Conservation (phyloP, 2,329 filamentous ascomycete genomes). For the Verticillium albo-atrum region DNA sequence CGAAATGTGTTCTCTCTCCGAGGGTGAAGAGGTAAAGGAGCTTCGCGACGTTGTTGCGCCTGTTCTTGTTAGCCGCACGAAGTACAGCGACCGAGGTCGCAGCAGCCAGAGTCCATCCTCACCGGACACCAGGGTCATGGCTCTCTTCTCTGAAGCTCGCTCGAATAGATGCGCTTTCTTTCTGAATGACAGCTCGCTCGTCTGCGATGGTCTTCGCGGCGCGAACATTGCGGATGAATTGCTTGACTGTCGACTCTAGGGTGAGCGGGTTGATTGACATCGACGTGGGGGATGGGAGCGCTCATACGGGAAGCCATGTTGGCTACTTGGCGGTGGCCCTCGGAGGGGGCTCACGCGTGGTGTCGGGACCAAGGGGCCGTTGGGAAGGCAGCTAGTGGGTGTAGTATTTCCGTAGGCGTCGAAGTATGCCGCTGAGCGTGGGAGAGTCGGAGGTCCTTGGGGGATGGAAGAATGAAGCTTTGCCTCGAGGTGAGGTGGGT, state of each 20-base stretch:
- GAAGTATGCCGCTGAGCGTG: not conserved
- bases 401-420: not conserved
- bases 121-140: conserved; percentile 87
- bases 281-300: not conserved
- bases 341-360: conserved; percentile 8
- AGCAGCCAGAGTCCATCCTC: conserved; percentile 25
- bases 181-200: conserved; percentile 96
- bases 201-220: conserved; percentile 98
- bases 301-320: conserved; percentile 36
- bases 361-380: not conserved
- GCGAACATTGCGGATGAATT: conserved; percentile 98
- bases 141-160: conserved; percentile 98
- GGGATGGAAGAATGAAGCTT: not conserved
- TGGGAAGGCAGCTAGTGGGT: not conserved
- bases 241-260: conserved; percentile 67
- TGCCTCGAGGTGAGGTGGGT: not conserved
- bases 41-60: conserved; percentile 98
- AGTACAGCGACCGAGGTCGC: not conserved
- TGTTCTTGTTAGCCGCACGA: conserved; percentile 30
- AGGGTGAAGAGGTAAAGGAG: conserved; percentile 97
- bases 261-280: not conserved
- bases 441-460: not conserved
- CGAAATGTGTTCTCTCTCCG: conserved; percentile 95
- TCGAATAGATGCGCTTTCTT: conserved; percentile 96
- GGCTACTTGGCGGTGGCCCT: conserved; percentile 9